Percentiles rank a stretch among this genome's conserved stretches.
Conservation (phyloP, 768 basidiomycete genomes). For the Hydnum rufescens region DNA sequence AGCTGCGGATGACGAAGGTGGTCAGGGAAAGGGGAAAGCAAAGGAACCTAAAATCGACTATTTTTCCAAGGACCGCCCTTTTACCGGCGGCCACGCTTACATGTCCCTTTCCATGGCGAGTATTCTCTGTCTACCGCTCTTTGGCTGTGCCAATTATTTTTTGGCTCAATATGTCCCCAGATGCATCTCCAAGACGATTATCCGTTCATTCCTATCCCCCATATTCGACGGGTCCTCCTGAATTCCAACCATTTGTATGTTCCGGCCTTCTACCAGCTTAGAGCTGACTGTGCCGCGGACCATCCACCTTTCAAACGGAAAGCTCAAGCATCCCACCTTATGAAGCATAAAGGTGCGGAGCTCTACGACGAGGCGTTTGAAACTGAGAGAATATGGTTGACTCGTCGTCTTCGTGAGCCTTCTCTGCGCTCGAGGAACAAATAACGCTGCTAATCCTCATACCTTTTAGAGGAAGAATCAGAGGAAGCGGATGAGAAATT, state of each 20-base stretch:
- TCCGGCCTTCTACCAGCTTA: slow-evolving; percentile 38
- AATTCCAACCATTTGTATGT: slow-evolving; percentile 34
- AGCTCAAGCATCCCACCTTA: slow-evolving; percentile 7
- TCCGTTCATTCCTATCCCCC: slow-evolving; percentile 33
- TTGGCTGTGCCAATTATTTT: background rate
- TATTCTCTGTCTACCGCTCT: slow-evolving; percentile 7
- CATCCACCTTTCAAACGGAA: slow-evolving; percentile 11
- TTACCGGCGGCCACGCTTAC: slow-evolving; percentile 28
- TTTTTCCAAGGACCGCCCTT: slow-evolving; percentile 25
- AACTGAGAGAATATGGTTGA: slow-evolving; percentile 27
- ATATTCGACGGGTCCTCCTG: slow-evolving; percentile 29
- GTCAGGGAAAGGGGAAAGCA: slow-evolving; percentile 14
- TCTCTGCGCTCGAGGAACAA: no score
- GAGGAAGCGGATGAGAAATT: slow-evolving; percentile 17
- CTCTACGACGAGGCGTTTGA: slow-evolving; percentile 22
- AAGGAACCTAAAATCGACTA: slow-evolving; percentile 35
- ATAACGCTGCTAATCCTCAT: background rate
- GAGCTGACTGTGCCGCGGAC: slow-evolving; percentile 19
- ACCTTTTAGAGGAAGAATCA: slow-evolving; percentile 12
- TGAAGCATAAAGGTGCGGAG: slow-evolving; percentile 6
- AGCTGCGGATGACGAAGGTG: slow-evolving; percentile 16
- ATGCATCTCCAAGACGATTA: slow-evolving; percentile 36
- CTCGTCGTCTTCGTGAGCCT: slow-evolving; percentile 11
- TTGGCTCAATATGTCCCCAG: slow-evolving; percentile 20
- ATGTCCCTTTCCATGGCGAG: slow-evolving; percentile 30